Base-by-base conservation (phyloP, 331 rosid species). In the Prunus yedoensis region DNA sequence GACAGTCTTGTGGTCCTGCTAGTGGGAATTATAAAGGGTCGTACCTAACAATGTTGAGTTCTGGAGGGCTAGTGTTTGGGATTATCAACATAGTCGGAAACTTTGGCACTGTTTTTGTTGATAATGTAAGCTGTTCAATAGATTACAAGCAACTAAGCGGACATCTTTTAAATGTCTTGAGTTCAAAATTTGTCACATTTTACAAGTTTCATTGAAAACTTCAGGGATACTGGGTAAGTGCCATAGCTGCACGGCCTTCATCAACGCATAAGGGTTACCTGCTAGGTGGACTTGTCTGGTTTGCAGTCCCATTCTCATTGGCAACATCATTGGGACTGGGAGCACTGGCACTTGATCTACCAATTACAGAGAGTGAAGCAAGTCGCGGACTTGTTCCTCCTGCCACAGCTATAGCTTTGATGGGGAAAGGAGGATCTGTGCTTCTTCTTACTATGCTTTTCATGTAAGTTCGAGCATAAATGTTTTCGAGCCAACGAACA, bases 181-280 rank as follows among this genome's bases (percentile, higher is more conserved):
- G 27, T 83, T 47, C n/a, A 64, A 10, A 50, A 20, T 68, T 13
- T 38, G 6, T 32, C 49, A 25, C 17, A 23, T 16, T 56, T 14
- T 20, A 53, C 49, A 70, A 12, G 38, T 70, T 9, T 13, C 81
- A 63, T 66, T 68, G 54, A 77, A 77, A 84, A 77, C 54, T 73
- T 62, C 69, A 94, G 98, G 98, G 98, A 74, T 94, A 94, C 78
- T 94, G 98, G 98, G 89, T 91, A 79, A 94, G 98, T 68, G 98
- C 98, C 21, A 94, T 94, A 45, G 98, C 97, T 18, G 97, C 98
- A 45, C 74, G 98, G 68, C 98, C 98, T 35, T 94, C 98, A 76
- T 94, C 97, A 57, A 94, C 98, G 71, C 98, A 91, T 50, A 94
- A 94, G 82, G 97, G 97, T 35, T 94, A 94, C 77, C 83, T 94